Evolutionary conservation across 225 moss, liverwort and hornwort genomes (phyloP), one percentile per base, ranked within the genome.

Genomic region (Marchantia polymorpha): DNA sequence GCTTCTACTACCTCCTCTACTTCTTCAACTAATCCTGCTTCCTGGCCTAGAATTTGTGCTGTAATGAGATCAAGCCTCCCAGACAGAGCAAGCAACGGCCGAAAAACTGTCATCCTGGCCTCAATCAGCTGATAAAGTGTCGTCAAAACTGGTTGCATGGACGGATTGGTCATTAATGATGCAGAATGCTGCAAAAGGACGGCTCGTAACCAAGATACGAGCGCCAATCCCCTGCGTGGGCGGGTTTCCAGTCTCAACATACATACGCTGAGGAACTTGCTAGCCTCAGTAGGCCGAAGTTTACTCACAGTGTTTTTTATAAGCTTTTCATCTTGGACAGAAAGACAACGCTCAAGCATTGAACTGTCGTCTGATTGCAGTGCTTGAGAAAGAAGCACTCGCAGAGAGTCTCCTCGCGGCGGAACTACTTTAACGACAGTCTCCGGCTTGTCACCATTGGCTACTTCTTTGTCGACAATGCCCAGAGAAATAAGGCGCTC

Each of bases 41-140:
- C 91, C 29, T 88, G 90, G 30, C 80, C 87, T 47, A 87, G 87
- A 52, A 99, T 92, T 76, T 99, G 95, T 55, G 95, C 89, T 91
- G 93, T 85, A 74, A 99, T 90, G 12, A 95, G 95, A 76, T 99
- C 93, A 68, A 99, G 88, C 47, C 95, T 88, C 25, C 99, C 99
- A 74, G 95, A 95, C 53, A 99, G 91, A 11, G 92, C 90, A 48
- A 99, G 22, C 23, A 99, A 86, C 30, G 95, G 92, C 49, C 86
- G 86, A 75, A 99, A 95, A 46, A 91, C 90, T 20, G 87, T 83
- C 23, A 95, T 82, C 78, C 99, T 89, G 4, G 93, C 85, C n/a
- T 99, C 99, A 48, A 94, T 93, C 12, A 93, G 86, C 83, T 99
- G 93, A 82, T 91, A 84, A 0, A 99, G 83, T 22, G 90, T 82